A percentile compares a stretch with the other conserved stretches of the same genome.
phyloP scores from a whole-genome alignment of 495 filamentous ascomycete genomes.

The Penicillium riverlandense region DNA sequence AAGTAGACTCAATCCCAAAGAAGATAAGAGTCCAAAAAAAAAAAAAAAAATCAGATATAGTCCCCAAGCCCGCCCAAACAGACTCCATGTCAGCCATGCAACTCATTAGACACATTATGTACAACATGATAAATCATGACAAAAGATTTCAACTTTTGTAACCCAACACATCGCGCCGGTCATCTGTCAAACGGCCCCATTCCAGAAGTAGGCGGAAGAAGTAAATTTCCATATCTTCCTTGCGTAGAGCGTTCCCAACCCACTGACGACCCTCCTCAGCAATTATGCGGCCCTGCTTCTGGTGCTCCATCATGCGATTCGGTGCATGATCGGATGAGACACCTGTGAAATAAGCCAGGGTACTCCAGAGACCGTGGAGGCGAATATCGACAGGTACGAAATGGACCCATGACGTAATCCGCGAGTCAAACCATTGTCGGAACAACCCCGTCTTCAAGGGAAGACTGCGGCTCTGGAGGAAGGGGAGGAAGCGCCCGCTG shows the following conservation, averaged over 20 bases:
- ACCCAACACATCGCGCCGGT: slow-evolving; percentile 50
- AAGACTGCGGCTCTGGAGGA: slow-evolving; percentile 54
- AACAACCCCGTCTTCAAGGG: slow-evolving; percentile 62
- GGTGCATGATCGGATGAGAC: slow-evolving; percentile 10
- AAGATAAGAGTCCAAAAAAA: no score
- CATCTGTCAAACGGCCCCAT: slow-evolving; percentile 61
- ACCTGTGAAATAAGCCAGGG: slow-evolving; percentile 56
- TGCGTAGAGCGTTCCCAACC: slow-evolving; percentile 57
- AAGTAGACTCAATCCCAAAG: no score
- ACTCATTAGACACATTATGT: background rate
- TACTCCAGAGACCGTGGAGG: slow-evolving; percentile 56
- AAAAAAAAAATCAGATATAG: no score
- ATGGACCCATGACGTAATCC: slow-evolving; percentile 67
- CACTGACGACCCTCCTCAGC: slow-evolving; percentile 60
- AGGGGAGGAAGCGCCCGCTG: slow-evolving; percentile 53
- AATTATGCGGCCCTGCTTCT: slow-evolving; percentile 52
- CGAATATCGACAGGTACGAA: slow-evolving; percentile 71
- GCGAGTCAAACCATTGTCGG: slow-evolving; percentile 66
- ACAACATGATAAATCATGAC: background rate
- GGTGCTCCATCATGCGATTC: slow-evolving; percentile 25
- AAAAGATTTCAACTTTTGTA: slow-evolving; percentile 23
- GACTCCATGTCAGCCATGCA: background rate
- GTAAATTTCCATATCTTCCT: slow-evolving; percentile 80
- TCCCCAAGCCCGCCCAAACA: no score
- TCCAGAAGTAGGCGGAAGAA: slow-evolving; percentile 72